Evolutionary conservation across 768 basidiomycete genomes (phyloP), one percentile per base, ranked within the genome.

Genomic region (Crassisporium funariophilum): DNA sequence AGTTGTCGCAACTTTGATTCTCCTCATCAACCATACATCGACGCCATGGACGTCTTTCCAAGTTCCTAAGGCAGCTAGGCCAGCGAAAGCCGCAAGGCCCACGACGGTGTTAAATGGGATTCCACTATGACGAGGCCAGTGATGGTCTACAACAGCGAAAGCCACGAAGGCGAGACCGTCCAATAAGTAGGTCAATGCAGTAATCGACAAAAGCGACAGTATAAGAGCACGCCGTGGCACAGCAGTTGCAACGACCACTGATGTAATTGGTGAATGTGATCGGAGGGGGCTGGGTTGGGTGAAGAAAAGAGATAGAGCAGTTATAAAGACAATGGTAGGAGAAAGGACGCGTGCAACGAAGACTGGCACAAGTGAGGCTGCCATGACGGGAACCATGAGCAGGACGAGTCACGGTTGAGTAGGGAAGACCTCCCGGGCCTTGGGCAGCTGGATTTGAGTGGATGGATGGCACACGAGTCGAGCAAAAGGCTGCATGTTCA

Each of bases 221-320:
- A 98, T 92, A 49, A 84, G 67, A 33, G 78, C 77, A 49, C 87
- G 82, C 60, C 94, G 85, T 33, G 93, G 92, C 42, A 84, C 74
- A 49, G 78, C 74, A 46, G 76, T 78, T 45, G 84, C 78, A 61
- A 91, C 81, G 66, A 91, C 81, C 63, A 92, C 88, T 42, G 84
- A 69, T 29, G 83, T 88, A 61, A 92, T 91, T 54, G 81, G 82
- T 34, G 84, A 86, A 24, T 77, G 69, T 16, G 71, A 79, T 15
- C 70, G 66, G 6, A 77, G 78, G 5, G 69, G 60, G 6, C 70
- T 61, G 35, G 78, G 73, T 53, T 72, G 76, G 34, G 73, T 65
- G 41, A 74, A 69, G 49, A 86, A 52, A 34, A 90, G 73, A 48
- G 86, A 83, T 44, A 88, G 58, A 20, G 83, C 71, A 16, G 82